Evolutionary conservation across 2,329 filamentous ascomycete genomes (phyloP), one percentile per base, ranked within the genome.

Genomic region (Xylogone sp.): DNA sequence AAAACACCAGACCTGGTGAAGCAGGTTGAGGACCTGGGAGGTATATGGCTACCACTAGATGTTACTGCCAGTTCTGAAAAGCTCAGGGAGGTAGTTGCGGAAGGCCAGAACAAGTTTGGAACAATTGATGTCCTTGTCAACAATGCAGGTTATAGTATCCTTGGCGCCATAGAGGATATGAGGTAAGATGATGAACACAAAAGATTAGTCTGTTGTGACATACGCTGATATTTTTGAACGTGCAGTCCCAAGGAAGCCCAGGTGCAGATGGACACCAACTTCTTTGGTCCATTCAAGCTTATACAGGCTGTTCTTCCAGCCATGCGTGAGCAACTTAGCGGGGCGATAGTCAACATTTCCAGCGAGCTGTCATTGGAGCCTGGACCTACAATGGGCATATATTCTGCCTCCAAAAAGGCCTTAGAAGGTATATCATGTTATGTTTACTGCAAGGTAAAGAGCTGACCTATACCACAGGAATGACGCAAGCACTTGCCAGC

Each of bases 321-420:
- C n/a, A n/a, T n/a, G n/a, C n/a, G n/a, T n/a, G n/a, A n/a, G n/a
- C n/a, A n/a, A n/a, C n/a, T n/a, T n/a, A n/a, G n/a, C n/a, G n/a
- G n/a, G n/a, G n/a, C n/a, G n/a, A n/a, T n/a, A n/a, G n/a, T n/a
- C n/a, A n/a, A n/a, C n/a, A n/a, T n/a, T n/a, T n/a, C n/a, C n/a
- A n/a, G n/a, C n/a, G n/a, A n/a, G n/a, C n/a, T n/a, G n/a, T n/a
- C n/a, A n/a, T n/a, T n/a, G n/a, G n/a, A n/a, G n/a, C n/a, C n/a
- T n/a, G n/a, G n/a, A n/a, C 45, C 50, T 2, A 22, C 42, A 6
- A 72, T 76, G 64, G 71, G 68, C 0, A 51, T 68, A 6, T 78
- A n/a, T n/a, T 73, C 67, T 1, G 70, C 68, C 1, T 65, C 71
- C 3, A 75, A 76, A 52, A 67, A 68, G 7, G 68, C 68, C 0